Base-by-base conservation (phyloP, 2,329 filamentous ascomycete species). In the Metarhizium anisopliae region DNA sequence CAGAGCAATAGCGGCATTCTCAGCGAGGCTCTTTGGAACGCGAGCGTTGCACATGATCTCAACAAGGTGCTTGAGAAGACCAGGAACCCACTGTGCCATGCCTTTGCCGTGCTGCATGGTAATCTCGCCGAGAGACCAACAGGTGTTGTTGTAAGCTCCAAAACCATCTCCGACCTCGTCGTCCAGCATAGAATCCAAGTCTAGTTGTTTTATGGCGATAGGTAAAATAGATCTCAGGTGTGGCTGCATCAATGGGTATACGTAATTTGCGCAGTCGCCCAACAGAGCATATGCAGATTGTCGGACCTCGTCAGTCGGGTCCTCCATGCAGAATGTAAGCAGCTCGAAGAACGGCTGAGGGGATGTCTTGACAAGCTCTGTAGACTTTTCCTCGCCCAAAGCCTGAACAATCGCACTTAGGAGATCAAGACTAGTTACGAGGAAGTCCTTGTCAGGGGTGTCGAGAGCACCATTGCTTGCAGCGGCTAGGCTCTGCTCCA, bases 91-190 rank as follows among this genome's bases (percentile, higher is more conserved):
- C 1, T 86, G 87, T 1, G 79, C 79, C 83, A 96, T 89, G 54
- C 80, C 83, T 59, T 85, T 83, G 61, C 85, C 83, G 67, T 89
- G 80, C 59, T 90, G 85, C 70, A 96, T 85, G 16, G 91, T 84
- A 59, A 97, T 94, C 74, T 99, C 94, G 47, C 94, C 94, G 29
- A 85, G 86, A 6, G 92, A 95, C 94, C 94, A 99, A 74, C 93
- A 97, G 25, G 94, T 93, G 68, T 99, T 99, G 79, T 97, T 99
- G 58, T 97, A 85, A 35, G 97, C 92, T 58, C 91, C 90, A 69
- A 96, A 96, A 14, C 85, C 86, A 18, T 83, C 87, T 60, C 95
- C 90, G 50, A 90, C 84, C 58, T 91, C 88, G 63, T 95, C 90
- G 58, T 92, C 87, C 18, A 84, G 72, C 52, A 91, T 81, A 55